Evolutionary conservation across 306 rosid genomes (phyloP), one percentile per base, ranked within the genome.

Genomic region (Cicer arietinum): DNA sequence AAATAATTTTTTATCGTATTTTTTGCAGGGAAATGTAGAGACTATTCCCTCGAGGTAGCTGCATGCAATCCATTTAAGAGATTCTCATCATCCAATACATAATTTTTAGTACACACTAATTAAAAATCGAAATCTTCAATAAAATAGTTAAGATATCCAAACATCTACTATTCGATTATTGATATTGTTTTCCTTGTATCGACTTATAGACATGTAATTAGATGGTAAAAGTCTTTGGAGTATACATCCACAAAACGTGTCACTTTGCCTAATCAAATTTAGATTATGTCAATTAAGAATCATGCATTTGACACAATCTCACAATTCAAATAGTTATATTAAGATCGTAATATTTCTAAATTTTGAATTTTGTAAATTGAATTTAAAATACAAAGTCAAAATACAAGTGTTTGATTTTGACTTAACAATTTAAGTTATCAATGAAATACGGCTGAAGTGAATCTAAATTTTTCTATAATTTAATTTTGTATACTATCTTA

Each of bases 391-490:
- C 0, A 52, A 14, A n/a, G 10, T 14, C 0, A 12, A 16, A 48
- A 47, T 1, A 1, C 1, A 10, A 52, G 58, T 52, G 25, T 52
- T 52, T 52, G 9, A 16, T 14, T 8, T 52, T 52, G 3, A 50
- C 3, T 8, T 51, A 51, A 51, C 7, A n/a, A 8, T 51, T 51
- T 3, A 0, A 0, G 7, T 30, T 30, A 30, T 0, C 0, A 6
- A 30, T 30, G 37, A 30, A 30, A 4, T 30, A 30, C 4, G 4
- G 0, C 0, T 30, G 3, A 3, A 0, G 0, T 30, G 0, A 30
- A 30, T 30, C 6, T 30, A 30, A 30, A 30, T 30, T 30, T 2
- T 30, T 30, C 0, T 30, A 30, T 30, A 30, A 30, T 30, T 30
- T 30, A 30, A 30, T 30, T 30, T 30, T 30, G 37, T 30, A 3